These are phyloP conservation scores for Hypoxylon subgilvum DNA, from an alignment of 495 filamentous ascomycete genomes.

Conservation along the genomic window DNA sequence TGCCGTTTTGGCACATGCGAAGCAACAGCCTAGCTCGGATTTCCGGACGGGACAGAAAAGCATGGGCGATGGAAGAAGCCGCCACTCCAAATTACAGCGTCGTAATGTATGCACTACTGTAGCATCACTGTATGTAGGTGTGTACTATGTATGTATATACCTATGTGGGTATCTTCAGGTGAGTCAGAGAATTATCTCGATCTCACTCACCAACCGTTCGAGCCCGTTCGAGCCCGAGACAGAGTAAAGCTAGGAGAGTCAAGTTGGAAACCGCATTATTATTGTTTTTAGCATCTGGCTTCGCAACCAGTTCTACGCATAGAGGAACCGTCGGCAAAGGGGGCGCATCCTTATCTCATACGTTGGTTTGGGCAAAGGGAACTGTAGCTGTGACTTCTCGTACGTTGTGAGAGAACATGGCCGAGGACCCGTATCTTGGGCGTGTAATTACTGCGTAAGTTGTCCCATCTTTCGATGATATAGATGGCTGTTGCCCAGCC, in stretches of 20 bases:
- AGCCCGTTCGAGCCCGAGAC: neutral
- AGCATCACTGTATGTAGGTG: slow-evolving; percentile 1
- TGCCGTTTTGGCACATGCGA: no score
- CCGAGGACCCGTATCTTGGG: slow-evolving; percentile 27
- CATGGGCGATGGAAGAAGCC: slow-evolving; percentile 1
- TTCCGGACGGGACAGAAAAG: neutral
- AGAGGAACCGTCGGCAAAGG: no score
- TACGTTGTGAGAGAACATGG: slow-evolving; percentile 16
- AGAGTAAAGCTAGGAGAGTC: neutral
- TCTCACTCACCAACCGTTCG: no score
- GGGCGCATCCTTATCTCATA: no score
- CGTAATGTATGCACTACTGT: slow-evolving; percentile 2
- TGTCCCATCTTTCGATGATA: neutral
- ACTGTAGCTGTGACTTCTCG: neutral
- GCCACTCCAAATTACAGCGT: slow-evolving; percentile 15
- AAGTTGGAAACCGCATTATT: neutral
- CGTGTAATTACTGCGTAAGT: slow-evolving; percentile 37
- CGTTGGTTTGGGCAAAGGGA: neutral
- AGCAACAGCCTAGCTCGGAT: no score
- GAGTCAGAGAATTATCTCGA: neutral
- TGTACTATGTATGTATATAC: neutral
- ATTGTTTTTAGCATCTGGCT: no score
- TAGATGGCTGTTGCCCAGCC: slow-evolving; percentile 1
- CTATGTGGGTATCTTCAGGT: neutral
- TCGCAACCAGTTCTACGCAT: no score